Evolutionary conservation across 2,329 filamentous ascomycete species (phyloP).

Genomic region (Calonectria honghensis): DNA sequence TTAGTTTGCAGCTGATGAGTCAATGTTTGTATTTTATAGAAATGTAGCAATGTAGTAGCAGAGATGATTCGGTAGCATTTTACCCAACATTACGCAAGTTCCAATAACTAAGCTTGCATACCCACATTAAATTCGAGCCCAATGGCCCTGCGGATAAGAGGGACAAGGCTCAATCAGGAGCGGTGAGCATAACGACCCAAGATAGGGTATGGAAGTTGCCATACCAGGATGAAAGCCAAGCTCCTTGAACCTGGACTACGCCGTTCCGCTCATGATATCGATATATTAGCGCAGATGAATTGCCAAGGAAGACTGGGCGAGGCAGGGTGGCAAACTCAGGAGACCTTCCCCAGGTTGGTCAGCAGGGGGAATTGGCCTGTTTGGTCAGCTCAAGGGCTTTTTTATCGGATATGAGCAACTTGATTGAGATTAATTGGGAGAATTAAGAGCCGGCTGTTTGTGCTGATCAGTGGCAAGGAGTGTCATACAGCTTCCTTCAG

Average conservation of each 20-base stretch:
- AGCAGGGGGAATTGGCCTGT: not conserved
- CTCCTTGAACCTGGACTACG: not conserved
- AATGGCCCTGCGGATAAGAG: not conserved
- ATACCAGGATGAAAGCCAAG: not conserved
- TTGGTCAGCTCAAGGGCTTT: not conserved
- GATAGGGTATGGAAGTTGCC: not conserved
- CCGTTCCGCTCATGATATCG: not conserved
- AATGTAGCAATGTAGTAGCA: no score
- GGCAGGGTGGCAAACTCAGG: not conserved
- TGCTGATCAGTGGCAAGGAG: fast-evolving
- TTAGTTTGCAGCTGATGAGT: not conserved
- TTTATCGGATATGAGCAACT: not conserved
- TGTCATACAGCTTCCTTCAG: not conserved
- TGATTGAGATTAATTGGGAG: not conserved
- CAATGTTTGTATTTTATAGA: no score
- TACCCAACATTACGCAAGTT: not conserved
- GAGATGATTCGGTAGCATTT: not conserved
- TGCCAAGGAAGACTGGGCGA: no score
- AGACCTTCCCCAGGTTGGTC: not conserved
- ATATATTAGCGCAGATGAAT: not conserved
- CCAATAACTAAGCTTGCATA: not conserved
- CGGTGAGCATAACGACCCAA: not conserved
- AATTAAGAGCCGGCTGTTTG: not conserved
- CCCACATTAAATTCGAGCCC: not conserved
- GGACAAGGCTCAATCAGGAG: not conserved